A percentile compares a stretch with the other conserved stretches of the same genome.
Evolutionary conservation across 2,329 filamentous ascomycete species (phyloP).

Genomic region (Claviceps sp.): DNA sequence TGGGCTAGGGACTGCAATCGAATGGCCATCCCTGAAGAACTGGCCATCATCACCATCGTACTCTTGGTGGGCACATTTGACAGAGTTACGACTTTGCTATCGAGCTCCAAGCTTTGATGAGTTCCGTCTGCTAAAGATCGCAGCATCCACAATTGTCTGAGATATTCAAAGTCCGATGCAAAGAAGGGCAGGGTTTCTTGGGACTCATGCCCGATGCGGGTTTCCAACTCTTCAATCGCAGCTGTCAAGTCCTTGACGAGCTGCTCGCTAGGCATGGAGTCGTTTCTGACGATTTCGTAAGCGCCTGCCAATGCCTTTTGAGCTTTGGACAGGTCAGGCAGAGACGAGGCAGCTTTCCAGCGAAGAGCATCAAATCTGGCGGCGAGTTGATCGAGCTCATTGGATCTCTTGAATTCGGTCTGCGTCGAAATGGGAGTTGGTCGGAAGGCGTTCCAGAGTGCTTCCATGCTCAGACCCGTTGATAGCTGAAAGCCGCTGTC

Average conservation of each 20-base stretch:
- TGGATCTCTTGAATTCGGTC: conserved; percentile 30
- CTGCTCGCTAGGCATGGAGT: conserved; percentile 25
- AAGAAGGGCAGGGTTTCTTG: conserved; percentile 35
- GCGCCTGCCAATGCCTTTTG: conserved; percentile 41
- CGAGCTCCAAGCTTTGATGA: conserved; percentile 1
- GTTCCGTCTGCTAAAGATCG: conserved; percentile 11
- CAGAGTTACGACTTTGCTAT: conserved; percentile 32
- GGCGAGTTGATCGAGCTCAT: conserved; percentile 42
- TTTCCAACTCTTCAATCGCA: conserved; percentile 40
- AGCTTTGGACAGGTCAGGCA: conserved; percentile 38
- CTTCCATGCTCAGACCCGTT: conserved; percentile 69
- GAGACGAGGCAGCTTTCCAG: conserved; percentile 41
- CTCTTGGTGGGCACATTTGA: conserved; percentile 27
- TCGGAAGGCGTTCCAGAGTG: conserved; percentile 60
- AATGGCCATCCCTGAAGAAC: conserved; percentile 22
- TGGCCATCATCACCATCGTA: conserved; percentile 20
- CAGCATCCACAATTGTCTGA: conserved; percentile 39
- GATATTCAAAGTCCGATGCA: conserved; percentile 38
- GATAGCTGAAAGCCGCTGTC: conserved; percentile 56
- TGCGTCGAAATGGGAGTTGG: conserved; percentile 42
- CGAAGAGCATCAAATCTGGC: conserved; percentile 45
- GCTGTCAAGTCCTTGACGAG: conserved; percentile 35
- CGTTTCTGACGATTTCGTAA: conserved; percentile 38
- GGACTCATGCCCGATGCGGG: conserved; percentile 27
- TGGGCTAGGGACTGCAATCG: conserved; percentile 35